phyloP scores from a whole-genome alignment of 768 basidiomycete genomes.

The Lactifluus pinguis region DNA sequence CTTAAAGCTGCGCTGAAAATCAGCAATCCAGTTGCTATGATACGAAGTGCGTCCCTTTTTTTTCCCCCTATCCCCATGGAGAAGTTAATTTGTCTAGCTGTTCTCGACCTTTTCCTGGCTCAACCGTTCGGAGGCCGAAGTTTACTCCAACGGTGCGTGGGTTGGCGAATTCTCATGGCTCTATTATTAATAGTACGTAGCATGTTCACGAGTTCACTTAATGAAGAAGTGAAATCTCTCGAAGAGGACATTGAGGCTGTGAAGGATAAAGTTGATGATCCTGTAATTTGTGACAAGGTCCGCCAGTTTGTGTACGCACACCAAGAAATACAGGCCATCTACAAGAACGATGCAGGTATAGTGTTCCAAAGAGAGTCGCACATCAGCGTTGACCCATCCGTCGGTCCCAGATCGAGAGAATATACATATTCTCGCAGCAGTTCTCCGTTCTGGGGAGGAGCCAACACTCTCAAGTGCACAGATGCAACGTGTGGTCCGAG shows the following conservation, averaged over 20 bases:
- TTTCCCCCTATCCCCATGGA: background rate
- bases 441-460: constrained; percentile 70
- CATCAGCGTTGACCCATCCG: background rate
- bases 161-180: background rate
- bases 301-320: constrained; percentile 80
- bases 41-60: constrained; percentile 51
- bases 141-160: constrained; percentile 70
- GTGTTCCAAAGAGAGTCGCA: constrained; percentile 7
- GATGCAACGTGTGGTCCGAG: constrained; percentile 69
- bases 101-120: constrained; percentile 92
- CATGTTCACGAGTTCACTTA: constrained; percentile 91
- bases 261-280: constrained; percentile 82
- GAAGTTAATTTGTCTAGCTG: constrained; percentile 27
- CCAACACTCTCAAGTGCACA: constrained; percentile 71
- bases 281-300: constrained; percentile 81
- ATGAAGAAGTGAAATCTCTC: constrained; percentile 79
- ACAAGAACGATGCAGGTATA: constrained; percentile 72
- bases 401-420: constrained; percentile 48
- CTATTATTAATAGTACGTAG: constrained; percentile 31
- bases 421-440: constrained; percentile 66
- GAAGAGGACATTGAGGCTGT: constrained; percentile 85
- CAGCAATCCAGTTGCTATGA: constrained; percentile 95
- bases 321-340: constrained; percentile 77
- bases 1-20: constrained; percentile 86
- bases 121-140: constrained; percentile 93